Base-by-base conservation (phyloP, 495 filamentous ascomycete species). In the Parathielavia appendiculata region DNA sequence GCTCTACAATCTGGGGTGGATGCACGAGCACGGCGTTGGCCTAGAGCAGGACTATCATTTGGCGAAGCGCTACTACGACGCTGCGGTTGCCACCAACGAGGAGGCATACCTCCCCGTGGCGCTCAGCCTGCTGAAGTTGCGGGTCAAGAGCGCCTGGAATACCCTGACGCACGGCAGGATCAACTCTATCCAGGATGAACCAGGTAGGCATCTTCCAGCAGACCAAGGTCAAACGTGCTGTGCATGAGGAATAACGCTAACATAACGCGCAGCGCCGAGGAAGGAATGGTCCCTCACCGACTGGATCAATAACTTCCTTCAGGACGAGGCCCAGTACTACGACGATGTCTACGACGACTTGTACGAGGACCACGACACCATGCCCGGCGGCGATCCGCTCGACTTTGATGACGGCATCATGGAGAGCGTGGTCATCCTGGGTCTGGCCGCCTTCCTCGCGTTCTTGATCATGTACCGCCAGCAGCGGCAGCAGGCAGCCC, bases 1-100 rank as follows among this genome's bases (percentile, higher is more conserved):
- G 13, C 85, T 96, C 55, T 99, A 90, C 83, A 97, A 99, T 63
- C 77, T 99, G 13, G 93, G 93, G 14, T 99, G 93, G 93, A 97
- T 99, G 90, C 91, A 99, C 71, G 93, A 99, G 73, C 97, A 97
- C 66, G 93, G 93, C 3, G 78, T 97, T 46, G 91, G 92, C 12
- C 85, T 97, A 4, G 84, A 87, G 38, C 93, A 99, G 67, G 93
- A 99, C 69, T 99, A 93, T 69, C 93, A 97, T 67, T 85, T 99
- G 39, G 93, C 95, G 4, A 99, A 99, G 73, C 77, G 93, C 23
- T 95, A 89, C 72, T 99, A 99, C 67, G 93, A 99, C 67, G 79
- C 90, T 52, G 92, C 93, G 1, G 75, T 96, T 17, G 89, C 89
- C 67, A 93, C 90, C 5, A 99, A 96, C 64, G 78, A 83, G 36